These are phyloP conservation scores for Eucommia ulmoides DNA, from an alignment of 257 asterid genomes.

Conservation along the genomic window DNA sequence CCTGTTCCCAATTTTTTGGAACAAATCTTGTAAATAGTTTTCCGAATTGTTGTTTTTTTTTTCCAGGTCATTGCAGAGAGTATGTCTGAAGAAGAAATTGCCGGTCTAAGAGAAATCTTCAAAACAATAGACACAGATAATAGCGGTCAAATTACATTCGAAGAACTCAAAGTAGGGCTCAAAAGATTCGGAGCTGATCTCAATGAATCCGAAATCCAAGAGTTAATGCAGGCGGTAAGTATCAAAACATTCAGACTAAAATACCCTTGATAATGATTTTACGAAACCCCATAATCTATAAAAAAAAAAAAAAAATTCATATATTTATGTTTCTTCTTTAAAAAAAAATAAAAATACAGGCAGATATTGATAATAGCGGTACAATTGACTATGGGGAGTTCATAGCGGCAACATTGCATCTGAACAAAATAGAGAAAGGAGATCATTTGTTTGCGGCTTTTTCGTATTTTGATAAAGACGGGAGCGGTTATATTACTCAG, in stretches of 20 bases:
- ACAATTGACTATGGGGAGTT: slow-evolving; percentile 85
- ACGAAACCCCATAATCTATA: too few species aligned
- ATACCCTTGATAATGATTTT: too few species aligned
- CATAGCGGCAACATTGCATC: slow-evolving; percentile 83
- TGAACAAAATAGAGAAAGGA: slow-evolving; percentile 76
- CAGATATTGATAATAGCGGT: slow-evolving; percentile 82
- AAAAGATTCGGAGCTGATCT: slow-evolving; percentile 68
- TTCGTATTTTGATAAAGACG: slow-evolving; percentile 77
- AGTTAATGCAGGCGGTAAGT: slow-evolving; percentile 81
- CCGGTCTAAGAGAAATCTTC: slow-evolving; percentile 75
- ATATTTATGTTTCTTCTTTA: too few species aligned
- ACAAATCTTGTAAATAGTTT: not conserved
- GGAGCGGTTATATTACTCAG: slow-evolving; percentile 71
- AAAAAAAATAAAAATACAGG: too few species aligned
- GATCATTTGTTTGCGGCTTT: slow-evolving; percentile 70
- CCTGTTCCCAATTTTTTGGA: too few species aligned
- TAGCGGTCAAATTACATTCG: slow-evolving; percentile 80
- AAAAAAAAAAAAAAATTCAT: too few species aligned
- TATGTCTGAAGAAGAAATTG: slow-evolving; percentile 86
- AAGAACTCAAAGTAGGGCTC: slow-evolving; percentile 70
- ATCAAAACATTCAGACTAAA: too few species aligned
- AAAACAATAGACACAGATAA: slow-evolving; percentile 68
- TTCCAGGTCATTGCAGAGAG: slow-evolving; percentile 71
- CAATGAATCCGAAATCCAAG: slow-evolving; percentile 70
- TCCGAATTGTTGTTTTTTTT: slow-evolving; percentile 1